Evolutionary conservation across 495 filamentous ascomycete species (phyloP).

Genomic region (Podospora didyma): DNA sequence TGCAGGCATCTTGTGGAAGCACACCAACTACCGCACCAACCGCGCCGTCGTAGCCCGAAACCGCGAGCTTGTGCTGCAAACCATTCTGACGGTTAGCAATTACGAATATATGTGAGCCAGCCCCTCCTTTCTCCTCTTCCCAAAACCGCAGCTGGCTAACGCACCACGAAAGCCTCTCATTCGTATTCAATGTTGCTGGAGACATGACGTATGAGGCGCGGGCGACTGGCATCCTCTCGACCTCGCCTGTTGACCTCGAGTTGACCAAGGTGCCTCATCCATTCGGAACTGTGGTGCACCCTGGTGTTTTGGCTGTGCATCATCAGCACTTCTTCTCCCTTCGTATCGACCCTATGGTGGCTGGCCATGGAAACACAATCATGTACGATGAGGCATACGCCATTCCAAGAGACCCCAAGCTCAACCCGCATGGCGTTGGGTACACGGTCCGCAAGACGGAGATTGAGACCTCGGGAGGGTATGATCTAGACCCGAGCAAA

Average conservation of each 20-base stretch:
- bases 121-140: not conserved
- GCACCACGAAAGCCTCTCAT: constrained; percentile 52
- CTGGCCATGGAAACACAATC: constrained; percentile 68
- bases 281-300: constrained; percentile 84
- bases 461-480: constrained; percentile 49
- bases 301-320: constrained; percentile 68
- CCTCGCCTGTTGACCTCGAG: constrained; percentile 68
- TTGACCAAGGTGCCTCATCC: constrained; percentile 48
- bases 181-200: constrained; percentile 80
- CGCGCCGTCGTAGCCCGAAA: constrained; percentile 62
- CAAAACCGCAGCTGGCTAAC: not conserved
- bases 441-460: constrained; percentile 64
- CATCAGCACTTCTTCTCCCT: constrained; percentile 93
- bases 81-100: constrained; percentile 74
- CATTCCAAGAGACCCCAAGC: constrained; percentile 46
- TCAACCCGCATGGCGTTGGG: constrained; percentile 77
- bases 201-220: constrained; percentile 76
- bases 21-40: constrained; percentile 74
- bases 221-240: constrained; percentile 83
- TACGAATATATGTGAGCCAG: constrained; percentile 67
- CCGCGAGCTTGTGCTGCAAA: constrained; percentile 71
- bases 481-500: constrained; percentile 54
- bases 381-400: constrained; percentile 60
- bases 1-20: constrained; percentile 73
- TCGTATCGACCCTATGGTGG: constrained; percentile 77